Evolutionary conservation across 2,329 filamentous ascomycete genomes (phyloP), one percentile per base, ranked within the genome.

Genomic region (Furcasterigmium furcatum): DNA sequence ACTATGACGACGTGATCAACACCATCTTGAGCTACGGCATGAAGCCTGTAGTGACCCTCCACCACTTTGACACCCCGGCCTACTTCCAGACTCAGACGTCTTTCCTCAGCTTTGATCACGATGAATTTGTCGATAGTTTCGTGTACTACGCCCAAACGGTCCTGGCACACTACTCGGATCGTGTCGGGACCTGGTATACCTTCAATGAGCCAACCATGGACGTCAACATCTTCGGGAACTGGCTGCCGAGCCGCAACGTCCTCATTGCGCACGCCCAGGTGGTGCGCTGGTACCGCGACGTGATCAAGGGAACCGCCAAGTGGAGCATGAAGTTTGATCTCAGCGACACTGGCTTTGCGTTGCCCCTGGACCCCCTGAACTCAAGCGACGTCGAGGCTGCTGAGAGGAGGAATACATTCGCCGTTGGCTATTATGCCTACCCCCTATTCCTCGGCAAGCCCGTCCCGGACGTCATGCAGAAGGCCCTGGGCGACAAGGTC

Each of bases 1-100:
- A 79, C 52, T 80, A 80, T 50, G 70, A 76, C 47, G 73, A 79
- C 47, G 62, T 79, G 9, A 77, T 79, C 52, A 63, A 75, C 40
- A 74, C 67, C 9, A 63, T 72, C 35, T 49, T 79, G 1, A 64
- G 67, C 16, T 70, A 74, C 42, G 74, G 73, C 12, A 73, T 79
- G 63, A 61, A 66, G 3, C 76, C 76, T 1, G 62, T 65, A 5
- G 64, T 76, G 0, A 74, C 74, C 0, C 59, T 80, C 1, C 61
- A 73, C 27, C 75, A 79, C 51, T 73, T 71, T n/a, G 74, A 78
- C 2, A 34, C 30, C 8, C 30, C 30, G 8, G 8, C 8, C 8
- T 29, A 29, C 30, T n/a, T 27, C 78, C 27, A 43, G 4, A n/a
- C n/a, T n/a, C n/a, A n/a, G 58, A 64, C 3, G 43, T 52, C 27